A percentile compares a stretch with the other conserved stretches of the same genome.
Conservation (phyloP, 2,329 filamentous ascomycete species). For the Boeremia lycopersici region DNA sequence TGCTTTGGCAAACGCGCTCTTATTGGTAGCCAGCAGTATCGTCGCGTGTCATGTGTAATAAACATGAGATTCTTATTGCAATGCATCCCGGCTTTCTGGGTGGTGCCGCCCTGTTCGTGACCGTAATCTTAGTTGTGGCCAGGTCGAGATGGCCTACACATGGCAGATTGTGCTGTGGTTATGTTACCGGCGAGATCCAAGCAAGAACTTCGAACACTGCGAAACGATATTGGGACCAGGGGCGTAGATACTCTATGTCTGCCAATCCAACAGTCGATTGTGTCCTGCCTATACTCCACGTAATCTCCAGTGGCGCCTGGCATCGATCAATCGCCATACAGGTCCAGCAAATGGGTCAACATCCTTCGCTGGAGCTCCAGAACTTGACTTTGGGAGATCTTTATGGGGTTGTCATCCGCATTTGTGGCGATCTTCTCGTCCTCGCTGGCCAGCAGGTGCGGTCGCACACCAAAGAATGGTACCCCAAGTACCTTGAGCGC, state of each 20-base stretch:
- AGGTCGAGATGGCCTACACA: neutral
- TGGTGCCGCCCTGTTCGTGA: neutral
- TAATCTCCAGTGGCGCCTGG: neutral
- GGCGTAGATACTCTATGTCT: too few species aligned
- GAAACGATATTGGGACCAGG: too few species aligned
- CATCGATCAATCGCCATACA: slow-evolving; percentile 32
- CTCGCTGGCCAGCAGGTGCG: slow-evolving; percentile 32
- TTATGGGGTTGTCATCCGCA: slow-evolving; percentile 14
- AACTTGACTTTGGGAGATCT: slow-evolving; percentile 36
- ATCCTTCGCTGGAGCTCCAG: slow-evolving; percentile 44
- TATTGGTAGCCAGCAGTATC: slow-evolving; percentile 1
- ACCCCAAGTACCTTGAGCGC: slow-evolving; percentile 61
- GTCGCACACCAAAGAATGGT: slow-evolving; percentile 41
- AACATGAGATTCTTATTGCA: too few species aligned
- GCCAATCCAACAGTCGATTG: neutral
- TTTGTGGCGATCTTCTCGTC: slow-evolving; percentile 16
- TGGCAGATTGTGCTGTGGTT: neutral
- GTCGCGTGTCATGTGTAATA: slow-evolving; percentile 4
- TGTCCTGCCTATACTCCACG: neutral
- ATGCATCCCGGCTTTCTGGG: neutral
- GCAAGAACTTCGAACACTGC: too few species aligned
- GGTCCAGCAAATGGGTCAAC: slow-evolving; percentile 41
- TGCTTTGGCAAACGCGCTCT: slow-evolving; percentile 3
- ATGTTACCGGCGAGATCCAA: neutral
- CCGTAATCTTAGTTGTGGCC: neutral